Percentiles rank a stretch among this genome's conserved stretches.
Conservation (phyloP, 305 asterid genomes). For the Solanum hybrid region DNA sequence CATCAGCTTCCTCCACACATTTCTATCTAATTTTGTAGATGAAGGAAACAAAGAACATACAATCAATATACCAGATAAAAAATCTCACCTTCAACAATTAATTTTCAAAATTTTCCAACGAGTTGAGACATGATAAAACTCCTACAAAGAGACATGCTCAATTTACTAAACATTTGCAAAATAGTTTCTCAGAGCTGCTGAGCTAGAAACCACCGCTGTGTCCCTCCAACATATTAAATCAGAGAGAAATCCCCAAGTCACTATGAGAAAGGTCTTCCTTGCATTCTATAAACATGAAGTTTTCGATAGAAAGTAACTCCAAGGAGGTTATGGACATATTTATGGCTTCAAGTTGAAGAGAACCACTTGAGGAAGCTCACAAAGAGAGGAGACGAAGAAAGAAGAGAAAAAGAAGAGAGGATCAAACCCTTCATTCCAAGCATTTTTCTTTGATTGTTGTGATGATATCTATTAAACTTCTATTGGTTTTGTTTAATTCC, state of each 20-base stretch:
- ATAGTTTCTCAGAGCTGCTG: not conserved
- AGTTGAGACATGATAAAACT: not conserved
- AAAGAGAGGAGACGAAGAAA: not conserved
- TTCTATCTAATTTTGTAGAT: not conserved
- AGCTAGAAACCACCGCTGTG: not conserved
- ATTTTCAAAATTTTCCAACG: not conserved
- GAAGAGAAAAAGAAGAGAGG: not conserved
- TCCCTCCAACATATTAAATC: not conserved
- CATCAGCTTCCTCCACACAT: not conserved
- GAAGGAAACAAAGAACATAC: not conserved
- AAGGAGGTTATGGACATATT: not conserved
- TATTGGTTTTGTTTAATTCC: not conserved
- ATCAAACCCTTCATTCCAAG: not conserved
- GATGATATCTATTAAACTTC: not conserved
- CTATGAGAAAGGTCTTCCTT: not conserved
- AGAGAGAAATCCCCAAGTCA: not conserved
- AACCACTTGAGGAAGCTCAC: not conserved
- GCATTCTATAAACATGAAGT: not conserved
- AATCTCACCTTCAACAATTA: not conserved
- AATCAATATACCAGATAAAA: not conserved
- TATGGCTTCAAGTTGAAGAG: not conserved
- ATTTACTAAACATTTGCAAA: not conserved
- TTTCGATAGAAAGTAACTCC: not conserved
- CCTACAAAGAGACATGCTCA: not conserved
- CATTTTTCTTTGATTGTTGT: not conserved